Conservation (phyloP, 495 filamentous ascomycete species). For the Penicillium ochrochloron region DNA sequence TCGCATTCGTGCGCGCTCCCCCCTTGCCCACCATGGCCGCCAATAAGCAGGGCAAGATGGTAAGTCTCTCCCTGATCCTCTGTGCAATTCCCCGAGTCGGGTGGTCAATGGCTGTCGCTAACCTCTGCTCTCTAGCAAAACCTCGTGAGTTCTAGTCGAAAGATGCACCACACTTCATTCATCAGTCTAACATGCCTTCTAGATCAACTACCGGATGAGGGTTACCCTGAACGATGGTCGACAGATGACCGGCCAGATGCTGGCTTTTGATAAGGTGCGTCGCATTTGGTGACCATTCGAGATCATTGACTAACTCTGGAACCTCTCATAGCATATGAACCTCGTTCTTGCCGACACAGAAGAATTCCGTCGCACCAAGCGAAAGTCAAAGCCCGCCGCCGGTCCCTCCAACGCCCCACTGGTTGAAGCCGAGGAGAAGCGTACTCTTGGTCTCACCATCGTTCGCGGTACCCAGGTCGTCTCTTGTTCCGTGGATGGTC, state of each 20-base stretch:
- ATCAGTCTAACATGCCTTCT: conserved; percentile 35
- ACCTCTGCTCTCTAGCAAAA: conserved; percentile 78
- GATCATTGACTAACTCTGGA: conserved; percentile 11
- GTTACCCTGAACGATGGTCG: conserved; percentile 94
- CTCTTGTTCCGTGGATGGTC: conserved; percentile 92
- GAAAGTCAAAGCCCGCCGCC: conserved; percentile 76
- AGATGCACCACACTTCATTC: background rate
- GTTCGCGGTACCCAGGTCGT: conserved; percentile 92
- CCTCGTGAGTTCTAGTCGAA: conserved; percentile 71
- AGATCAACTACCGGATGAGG: conserved; percentile 99
- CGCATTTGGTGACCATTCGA: conserved; percentile 19
- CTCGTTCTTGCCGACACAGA: conserved; percentile 98
- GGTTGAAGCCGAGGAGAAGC: conserved; percentile 93
- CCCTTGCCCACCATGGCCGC: conserved; percentile 67
- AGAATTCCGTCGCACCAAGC: conserved; percentile 94
- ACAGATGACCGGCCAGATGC: conserved; percentile 96
- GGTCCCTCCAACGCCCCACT: conserved; percentile 63
- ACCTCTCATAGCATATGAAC: conserved; percentile 84
- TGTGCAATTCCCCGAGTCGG: conserved; percentile 32
- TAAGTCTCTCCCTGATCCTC: conserved; percentile 58
- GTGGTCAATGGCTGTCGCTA: conserved; percentile 72
- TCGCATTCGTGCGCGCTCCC: conserved; percentile 68
- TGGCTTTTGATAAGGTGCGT: conserved; percentile 93
- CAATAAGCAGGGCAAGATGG: conserved; percentile 99
- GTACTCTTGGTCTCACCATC: conserved; percentile 92